Base-by-base conservation (phyloP, 2,329 filamentous ascomycete genomes). In the Aspergillus quadricinctus region DNA sequence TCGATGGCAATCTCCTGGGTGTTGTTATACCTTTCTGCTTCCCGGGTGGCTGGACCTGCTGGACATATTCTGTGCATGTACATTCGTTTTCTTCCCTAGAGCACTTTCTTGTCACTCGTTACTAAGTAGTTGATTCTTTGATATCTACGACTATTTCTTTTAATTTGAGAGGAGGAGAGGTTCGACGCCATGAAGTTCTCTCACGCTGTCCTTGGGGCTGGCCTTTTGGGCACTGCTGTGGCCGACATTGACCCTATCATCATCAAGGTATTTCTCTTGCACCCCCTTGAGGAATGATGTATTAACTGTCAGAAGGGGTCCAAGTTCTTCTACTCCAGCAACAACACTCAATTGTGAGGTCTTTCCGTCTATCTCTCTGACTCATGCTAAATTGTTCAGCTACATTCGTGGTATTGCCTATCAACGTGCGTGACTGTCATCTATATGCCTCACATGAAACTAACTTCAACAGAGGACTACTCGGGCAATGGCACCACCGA, bases 371-470 rank as follows among this genome's bases (percentile, higher is more conserved):
- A 7, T 17, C 2, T 37, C 0, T 37, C 14, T 14, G 2, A 37
- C 6, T 37, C 2, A 2, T 37, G 14, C 31, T 37, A 37, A 37
- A 17, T 1, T 14, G 17, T 17, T 7, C 31, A 37, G 31, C 31
- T 95, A 86, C 81, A 90, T 97, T 75, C 89, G 88, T 76, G 93
- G 93, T 77, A 81, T 97, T 66, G 93, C 92, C 64, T 97, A 97
- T 78, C 93, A 97, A 80, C 85, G 31, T 37, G 17, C 11, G 31
- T 37, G 2, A 7, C 17, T 2, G 0, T 4, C 31, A 6, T 17
- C 31, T 10, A 29, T 9, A 29, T 29, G 28, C 29, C 3, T 31
- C 29, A 31, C 10, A 14, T 31, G 29, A 17, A 7, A 6, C 14
- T 37, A 37, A 37, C 14, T 7, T 7, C 31, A 17, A 37, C 14